Conservation (phyloP, 2,329 filamentous ascomycete genomes). For the Paramyrothecium roridum region DNA sequence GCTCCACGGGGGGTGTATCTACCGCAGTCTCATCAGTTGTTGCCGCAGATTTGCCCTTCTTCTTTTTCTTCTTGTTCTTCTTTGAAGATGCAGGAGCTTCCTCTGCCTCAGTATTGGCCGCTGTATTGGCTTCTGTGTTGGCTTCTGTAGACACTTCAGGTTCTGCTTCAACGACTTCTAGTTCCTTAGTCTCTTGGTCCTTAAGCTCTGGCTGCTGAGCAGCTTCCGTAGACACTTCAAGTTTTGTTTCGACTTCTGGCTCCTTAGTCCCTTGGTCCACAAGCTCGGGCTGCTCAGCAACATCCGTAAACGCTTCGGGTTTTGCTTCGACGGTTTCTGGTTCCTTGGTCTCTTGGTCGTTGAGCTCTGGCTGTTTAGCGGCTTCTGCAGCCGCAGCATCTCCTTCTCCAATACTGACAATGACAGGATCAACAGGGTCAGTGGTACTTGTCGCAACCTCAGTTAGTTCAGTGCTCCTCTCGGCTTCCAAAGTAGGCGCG, state of each 20-base stretch:
- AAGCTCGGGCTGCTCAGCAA: no score
- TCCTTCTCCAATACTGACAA: no score
- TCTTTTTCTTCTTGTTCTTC: conserved; percentile 20
- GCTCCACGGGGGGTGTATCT: neutral
- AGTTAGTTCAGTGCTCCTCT: neutral
- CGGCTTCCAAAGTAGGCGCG: neutral
- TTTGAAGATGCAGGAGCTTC: conserved; percentile 5
- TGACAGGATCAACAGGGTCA: no score
- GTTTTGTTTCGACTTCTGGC: no score
- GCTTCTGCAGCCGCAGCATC: no score
- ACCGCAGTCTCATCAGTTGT: neutral
- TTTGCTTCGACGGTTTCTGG: neutral
- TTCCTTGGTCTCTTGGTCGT: neutral
- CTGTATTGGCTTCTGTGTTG: neutral
- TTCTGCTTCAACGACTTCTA: neutral
- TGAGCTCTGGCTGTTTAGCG: no score
- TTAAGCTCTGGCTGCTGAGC: no score
- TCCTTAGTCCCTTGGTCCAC: no score
- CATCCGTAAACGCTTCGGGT: neutral
- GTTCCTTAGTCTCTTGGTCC: neutral
- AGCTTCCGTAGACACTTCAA: no score
- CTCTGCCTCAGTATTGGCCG: conserved; percentile 5
- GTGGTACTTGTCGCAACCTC: neutral
- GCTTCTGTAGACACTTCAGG: neutral
- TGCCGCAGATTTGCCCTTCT: conserved; percentile 22